phyloP scores from a whole-genome alignment of 306 rosid species.

The Quercus agrifolia region DNA sequence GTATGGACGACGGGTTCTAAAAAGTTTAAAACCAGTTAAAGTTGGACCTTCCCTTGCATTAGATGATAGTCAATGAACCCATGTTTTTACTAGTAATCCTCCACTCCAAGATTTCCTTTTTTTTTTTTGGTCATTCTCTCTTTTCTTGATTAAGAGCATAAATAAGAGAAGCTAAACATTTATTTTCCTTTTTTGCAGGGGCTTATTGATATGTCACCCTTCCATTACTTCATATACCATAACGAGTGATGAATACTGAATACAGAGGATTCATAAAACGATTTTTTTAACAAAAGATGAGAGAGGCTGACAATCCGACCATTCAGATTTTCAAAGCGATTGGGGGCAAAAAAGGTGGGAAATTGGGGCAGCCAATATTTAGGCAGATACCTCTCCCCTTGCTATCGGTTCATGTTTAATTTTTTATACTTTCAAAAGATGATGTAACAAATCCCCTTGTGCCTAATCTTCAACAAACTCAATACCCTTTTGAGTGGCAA shows the following conservation, averaged over 20 bases:
- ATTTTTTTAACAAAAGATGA: slow-evolving; percentile 8
- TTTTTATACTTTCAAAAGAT: slow-evolving; percentile 7
- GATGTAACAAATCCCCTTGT: slow-evolving; percentile 7
- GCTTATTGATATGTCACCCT: background rate
- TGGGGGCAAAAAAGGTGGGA: background rate
- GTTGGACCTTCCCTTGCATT: slow-evolving; percentile 45
- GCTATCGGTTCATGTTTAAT: background rate
- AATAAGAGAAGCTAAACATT: background rate
- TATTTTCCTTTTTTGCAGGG: slow-evolving; percentile 14
- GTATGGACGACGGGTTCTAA: slow-evolving; percentile 40
- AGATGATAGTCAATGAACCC: slow-evolving; percentile 18
- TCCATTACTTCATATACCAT: background rate
- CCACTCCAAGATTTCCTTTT: background rate
- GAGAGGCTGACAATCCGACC: background rate
- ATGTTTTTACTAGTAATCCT: slow-evolving; percentile 27
- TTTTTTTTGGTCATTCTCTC: background rate
- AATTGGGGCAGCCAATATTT: slow-evolving; percentile 6
- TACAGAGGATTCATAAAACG: background rate
- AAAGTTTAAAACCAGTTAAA: slow-evolving; percentile 61
- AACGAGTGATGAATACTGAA: background rate
- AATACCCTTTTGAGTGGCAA: too few relatives aligned
- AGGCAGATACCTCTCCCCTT: slow-evolving; percentile 9
- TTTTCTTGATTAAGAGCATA: background rate
- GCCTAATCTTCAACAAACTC: background rate
- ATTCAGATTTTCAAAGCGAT: background rate